phyloP scores from a whole-genome alignment of 1,284 basidiomycete species.

The Ceratobasidium sp. region DNA sequence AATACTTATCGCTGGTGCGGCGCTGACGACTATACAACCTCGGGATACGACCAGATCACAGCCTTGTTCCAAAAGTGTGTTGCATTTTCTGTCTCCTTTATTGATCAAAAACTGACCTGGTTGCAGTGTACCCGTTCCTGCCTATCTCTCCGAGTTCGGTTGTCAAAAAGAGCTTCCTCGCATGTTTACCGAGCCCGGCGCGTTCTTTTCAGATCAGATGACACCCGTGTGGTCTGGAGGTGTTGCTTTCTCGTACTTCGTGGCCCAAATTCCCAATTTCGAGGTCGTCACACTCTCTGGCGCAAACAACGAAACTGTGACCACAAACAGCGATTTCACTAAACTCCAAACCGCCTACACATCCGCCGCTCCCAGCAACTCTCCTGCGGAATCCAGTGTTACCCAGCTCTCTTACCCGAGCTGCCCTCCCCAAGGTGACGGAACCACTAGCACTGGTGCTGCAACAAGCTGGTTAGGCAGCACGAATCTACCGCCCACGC shows the following conservation, averaged over 20 bases:
- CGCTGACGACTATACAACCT: slow-evolving; percentile 72
- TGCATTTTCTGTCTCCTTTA: neutral
- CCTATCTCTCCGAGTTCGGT: slow-evolving; percentile 92
- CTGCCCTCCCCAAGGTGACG: slow-evolving; percentile 70
- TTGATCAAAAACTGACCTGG: neutral
- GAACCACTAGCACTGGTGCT: slow-evolving; percentile 53
- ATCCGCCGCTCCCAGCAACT: slow-evolving; percentile 72
- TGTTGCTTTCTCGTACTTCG: slow-evolving; percentile 88
- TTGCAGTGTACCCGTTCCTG: slow-evolving; percentile 71
- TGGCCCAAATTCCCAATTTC: slow-evolving; percentile 77
- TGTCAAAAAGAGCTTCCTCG: slow-evolving; percentile 64
- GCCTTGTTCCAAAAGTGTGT: slow-evolving; percentile 62
- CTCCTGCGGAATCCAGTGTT: slow-evolving; percentile 70
- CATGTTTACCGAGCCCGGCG: slow-evolving; percentile 83
- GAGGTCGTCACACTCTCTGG: slow-evolving; percentile 84
- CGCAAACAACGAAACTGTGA: slow-evolving; percentile 72
- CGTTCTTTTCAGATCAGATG: slow-evolving; percentile 80
- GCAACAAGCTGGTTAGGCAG: slow-evolving; percentile 69
- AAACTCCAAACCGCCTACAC: slow-evolving; percentile 75
- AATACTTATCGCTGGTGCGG: slow-evolving; percentile 69
- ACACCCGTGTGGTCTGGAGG: slow-evolving; percentile 88
- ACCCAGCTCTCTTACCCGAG: slow-evolving; percentile 64
- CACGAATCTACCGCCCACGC: slow-evolving; percentile 83
- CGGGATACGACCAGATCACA: slow-evolving; percentile 69
- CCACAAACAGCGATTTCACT: slow-evolving; percentile 76